Conservation (phyloP, 805 yeast genomes). For the Phaffomyces opuntiae region DNA sequence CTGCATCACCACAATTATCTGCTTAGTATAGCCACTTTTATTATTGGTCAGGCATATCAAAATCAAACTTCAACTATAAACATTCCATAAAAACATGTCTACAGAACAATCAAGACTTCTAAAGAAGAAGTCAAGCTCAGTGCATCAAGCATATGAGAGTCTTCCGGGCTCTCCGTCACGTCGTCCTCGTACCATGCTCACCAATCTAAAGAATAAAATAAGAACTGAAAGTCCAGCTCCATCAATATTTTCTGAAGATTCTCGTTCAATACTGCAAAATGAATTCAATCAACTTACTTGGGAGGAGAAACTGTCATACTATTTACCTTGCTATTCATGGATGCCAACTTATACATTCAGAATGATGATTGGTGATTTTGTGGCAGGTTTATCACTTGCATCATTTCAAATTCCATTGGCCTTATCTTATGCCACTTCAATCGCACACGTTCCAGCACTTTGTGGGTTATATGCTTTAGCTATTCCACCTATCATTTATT, state of each 20-base stretch:
- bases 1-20: too few relatives aligned
- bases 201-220: slow-evolving; percentile 8
- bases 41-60: too few relatives aligned
- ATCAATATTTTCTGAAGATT: slow-evolving; percentile 10
- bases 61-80: too few relatives aligned
- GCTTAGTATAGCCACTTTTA: too few relatives aligned
- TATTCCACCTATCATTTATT: slow-evolving; percentile 71
- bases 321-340: slow-evolving; percentile 66
- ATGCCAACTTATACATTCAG: slow-evolving; percentile 39
- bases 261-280: background rate
- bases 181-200: slow-evolving; percentile 17
- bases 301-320: slow-evolving; percentile 42
- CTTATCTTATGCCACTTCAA: slow-evolving; percentile 62
- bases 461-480: slow-evolving; percentile 74
- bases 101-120: slow-evolving; percentile 10
- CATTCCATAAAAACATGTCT: background rate
- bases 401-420: slow-evolving; percentile 88
- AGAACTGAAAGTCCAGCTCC: slow-evolving; percentile 5
- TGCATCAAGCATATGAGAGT: slow-evolving; percentile 9
- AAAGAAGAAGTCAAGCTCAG: slow-evolving; percentile 1
- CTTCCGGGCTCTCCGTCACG: slow-evolving; percentile 8
- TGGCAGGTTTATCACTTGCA: slow-evolving; percentile 84
- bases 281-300: slow-evolving; percentile 8
- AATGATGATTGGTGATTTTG: slow-evolving; percentile 49
- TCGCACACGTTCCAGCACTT: slow-evolving; percentile 78